Conservation (phyloP, 345 rosid species). For the Erysimum cheiranthoides region DNA sequence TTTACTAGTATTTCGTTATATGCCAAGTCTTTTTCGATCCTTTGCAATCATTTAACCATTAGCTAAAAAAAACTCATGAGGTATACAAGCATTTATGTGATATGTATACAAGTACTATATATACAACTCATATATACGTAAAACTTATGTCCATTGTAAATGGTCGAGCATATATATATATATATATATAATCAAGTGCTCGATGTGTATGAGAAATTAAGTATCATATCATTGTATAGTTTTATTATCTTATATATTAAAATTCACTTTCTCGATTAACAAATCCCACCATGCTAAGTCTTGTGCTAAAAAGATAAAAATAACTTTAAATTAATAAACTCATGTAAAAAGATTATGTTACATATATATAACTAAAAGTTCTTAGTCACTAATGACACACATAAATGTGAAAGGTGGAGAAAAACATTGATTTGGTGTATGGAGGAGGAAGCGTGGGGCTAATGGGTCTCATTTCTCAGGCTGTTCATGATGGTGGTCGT, state of each 20-base stretch:
- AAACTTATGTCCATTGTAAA: conserved; percentile 5
- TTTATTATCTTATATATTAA: neutral
- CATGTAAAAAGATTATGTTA: neutral
- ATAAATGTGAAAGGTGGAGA: conserved; percentile 42
- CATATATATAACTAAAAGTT: neutral
- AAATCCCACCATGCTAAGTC: conserved; percentile 5
- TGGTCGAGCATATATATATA: neutral
- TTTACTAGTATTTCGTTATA: neutral
- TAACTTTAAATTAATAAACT: neutral
- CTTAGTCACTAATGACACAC: conserved; percentile 7
- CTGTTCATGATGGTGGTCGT: conserved; percentile 50
- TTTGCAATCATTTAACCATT: neutral
- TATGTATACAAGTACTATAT: neutral
- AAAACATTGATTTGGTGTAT: conserved; percentile 48
- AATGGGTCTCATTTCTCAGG: conserved; percentile 48
- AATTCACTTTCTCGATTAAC: neutral
- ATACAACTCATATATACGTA: neutral
- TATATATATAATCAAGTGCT: neutral
- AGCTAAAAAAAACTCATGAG: neutral
- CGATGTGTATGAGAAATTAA: neutral
- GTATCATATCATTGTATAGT: neutral
- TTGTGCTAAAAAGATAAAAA: neutral
- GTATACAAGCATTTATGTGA: neutral
- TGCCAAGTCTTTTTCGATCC: neutral
- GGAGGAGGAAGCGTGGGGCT: conserved; percentile 52